Base-by-base conservation (phyloP, 106 monocot species). In the Hemerocallis citrina region DNA sequence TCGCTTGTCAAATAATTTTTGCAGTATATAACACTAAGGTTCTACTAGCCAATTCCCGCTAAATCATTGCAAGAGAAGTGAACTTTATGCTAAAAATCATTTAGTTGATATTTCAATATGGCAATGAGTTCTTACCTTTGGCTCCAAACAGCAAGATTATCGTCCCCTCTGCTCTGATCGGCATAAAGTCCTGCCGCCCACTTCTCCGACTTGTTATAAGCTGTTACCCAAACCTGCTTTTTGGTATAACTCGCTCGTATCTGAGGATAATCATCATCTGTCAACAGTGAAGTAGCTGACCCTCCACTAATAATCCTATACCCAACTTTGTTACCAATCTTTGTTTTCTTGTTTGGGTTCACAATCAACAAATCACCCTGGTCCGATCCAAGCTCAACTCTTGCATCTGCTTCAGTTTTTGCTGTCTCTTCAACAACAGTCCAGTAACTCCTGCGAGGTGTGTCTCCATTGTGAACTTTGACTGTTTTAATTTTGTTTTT, bases 381-480 rank as follows among this genome's bases (percentile, higher is more conserved):
- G 14, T 23, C 64, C 0, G 56, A 16, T 7, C 29, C 52, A 25
- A 80, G 42, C 49, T 39, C 28, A 17, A 83, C 57, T 6, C 55
- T 55, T 2, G 60, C 79, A 1, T 83, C 83, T 0, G 73, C 42
- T 57, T 88, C 79, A 0, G 70, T 88, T 59, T 64, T 65, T 3
- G 58, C 82, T 4, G 66, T 76, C 72, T 82, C 75, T 7, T 28
- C 38, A 6, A 59, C 70, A 4, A 82, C 62, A 0, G 70, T 82
- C 87, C 87, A 88, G 68, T 82, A 82, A 49, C 87, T 88, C 70
- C 73, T 76, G 31, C 82, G 52, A 0, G 68, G 75, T 4, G 70
- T 52, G 27, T 14, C 13, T 2, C 28, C 62, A 10, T 51, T 31
- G 0, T 23, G 17, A 9, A 50, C 25, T 19, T 37, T 27, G 37